Evolutionary conservation across 768 basidiomycete genomes (phyloP), one percentile per base, ranked within the genome.

Genomic region (Lactarius deliciosus): DNA sequence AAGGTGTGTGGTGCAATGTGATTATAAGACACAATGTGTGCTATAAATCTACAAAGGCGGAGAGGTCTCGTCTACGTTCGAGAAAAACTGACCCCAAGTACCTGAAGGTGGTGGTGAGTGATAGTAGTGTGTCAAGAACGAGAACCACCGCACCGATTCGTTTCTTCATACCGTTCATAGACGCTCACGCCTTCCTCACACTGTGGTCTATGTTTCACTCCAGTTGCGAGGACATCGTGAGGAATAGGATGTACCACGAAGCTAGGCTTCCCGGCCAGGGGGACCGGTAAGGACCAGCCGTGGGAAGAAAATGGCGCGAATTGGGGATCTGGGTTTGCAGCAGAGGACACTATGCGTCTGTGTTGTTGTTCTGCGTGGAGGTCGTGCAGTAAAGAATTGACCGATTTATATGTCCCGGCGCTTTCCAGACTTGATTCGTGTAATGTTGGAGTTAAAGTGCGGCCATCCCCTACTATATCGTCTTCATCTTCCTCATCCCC

Each of bases 351-450:
- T 30, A 86, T 65, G 40, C 85, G 77, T 59, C 89, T 81, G 72
- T 90, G 87, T 62, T 88, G 85, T 69, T 89, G 82, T 28, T 87
- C 80, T 45, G 85, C 80, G 71, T 92, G 91, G 60, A 92, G 74
- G 71, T 91, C 86, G 64, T 88, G 85, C 43, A 93, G 83, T 69
- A 90, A 77, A 57, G 70, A 82, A 75, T 93, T 93, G 64, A 83
- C 79, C 38, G 79, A 77, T 73, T 82, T 82, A 77, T 92, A 93
- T 77, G 71, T 77, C 57, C 74, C 75, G 15, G 74, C 66, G 36
- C 47, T 22, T 36, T 57, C 38, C 28, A 54, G n/a, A 30, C 53
- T 38, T 5, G 25, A 56, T 25, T 45, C 78, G 10, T 13, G 16
- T 8, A 20, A 16, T 28, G 25, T 57, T 25, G 11, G 15, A 13